A percentile compares a stretch with the other conserved stretches of the same genome.
Conservation (phyloP, 768 basidiomycete species). For the Phanerodontia chrysosporium region DNA sequence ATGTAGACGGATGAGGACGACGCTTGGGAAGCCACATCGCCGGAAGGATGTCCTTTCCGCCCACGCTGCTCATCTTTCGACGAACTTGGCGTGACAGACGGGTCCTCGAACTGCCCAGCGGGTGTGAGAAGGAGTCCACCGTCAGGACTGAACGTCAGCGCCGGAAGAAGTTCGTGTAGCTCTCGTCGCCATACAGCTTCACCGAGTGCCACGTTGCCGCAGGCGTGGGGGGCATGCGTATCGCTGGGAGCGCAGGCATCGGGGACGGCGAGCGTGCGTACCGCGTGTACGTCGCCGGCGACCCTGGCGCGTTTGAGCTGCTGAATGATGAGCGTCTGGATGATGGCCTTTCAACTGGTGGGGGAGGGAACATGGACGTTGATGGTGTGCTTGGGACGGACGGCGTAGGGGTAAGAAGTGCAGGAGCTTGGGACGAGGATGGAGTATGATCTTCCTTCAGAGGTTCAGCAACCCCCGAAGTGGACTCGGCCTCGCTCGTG, state of each 20-base stretch:
- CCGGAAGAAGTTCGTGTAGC: conserved; percentile 92
- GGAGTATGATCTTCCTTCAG: conserved; percentile 44
- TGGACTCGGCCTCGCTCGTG: conserved; percentile 71
- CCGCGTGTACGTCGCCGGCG: conserved; percentile 52
- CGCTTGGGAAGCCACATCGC: conserved; percentile 31
- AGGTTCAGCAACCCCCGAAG: conserved; percentile 49
- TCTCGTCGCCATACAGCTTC: conserved; percentile 92
- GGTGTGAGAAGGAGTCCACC: conserved; percentile 92
- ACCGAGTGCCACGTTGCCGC: conserved; percentile 60
- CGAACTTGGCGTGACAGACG: conserved; percentile 51
- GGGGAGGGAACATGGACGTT: conserved; percentile 55
- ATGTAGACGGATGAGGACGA: conserved; percentile 77
- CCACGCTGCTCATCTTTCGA: conserved; percentile 41
- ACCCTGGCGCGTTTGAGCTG: conserved; percentile 74
- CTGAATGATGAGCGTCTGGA: conserved; percentile 67
- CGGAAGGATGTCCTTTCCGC: conserved; percentile 49
- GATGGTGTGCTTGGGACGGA: conserved; percentile 68
- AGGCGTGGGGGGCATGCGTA: conserved; percentile 58
- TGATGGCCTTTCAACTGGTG: conserved; percentile 60
- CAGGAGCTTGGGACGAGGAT: conserved; percentile 26
- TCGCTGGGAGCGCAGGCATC: conserved; percentile 91
- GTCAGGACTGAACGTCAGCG: conserved; percentile 93
- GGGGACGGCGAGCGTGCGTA: conserved; percentile 85
- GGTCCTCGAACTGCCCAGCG: conserved; percentile 96
- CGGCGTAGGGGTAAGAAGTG: conserved; percentile 60